Percentiles rank a stretch among this genome's conserved stretches.
Evolutionary conservation across 345 rosid genomes (phyloP).

Genomic region (Turnera subulata): DNA sequence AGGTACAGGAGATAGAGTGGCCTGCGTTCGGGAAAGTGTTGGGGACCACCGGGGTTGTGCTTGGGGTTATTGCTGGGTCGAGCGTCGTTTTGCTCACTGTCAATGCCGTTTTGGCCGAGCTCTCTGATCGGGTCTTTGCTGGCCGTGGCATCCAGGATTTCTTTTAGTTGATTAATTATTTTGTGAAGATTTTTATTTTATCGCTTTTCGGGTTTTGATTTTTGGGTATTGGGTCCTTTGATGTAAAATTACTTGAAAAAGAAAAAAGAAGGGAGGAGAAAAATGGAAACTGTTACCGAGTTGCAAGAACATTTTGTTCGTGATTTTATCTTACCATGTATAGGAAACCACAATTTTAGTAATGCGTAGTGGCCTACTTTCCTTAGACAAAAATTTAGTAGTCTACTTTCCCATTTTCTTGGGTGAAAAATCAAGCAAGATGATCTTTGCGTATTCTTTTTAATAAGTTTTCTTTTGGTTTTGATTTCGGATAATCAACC

Average conservation of each 20-base stretch:
- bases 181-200: too few species aligned
- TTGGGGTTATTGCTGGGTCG: conserved; percentile 91
- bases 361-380: too few species aligned
- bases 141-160: conserved; percentile 89
- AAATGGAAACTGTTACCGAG: background rate
- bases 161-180: conserved; percentile 39
- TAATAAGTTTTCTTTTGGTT: too few species aligned
- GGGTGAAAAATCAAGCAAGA: too few species aligned
- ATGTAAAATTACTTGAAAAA: background rate
- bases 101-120: conserved; percentile 82
- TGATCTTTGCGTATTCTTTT: too few species aligned
- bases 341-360: too few species aligned
- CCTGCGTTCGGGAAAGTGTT: conserved; percentile 79
- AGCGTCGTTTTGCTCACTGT: conserved; percentile 84
- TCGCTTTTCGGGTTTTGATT: too few species aligned
- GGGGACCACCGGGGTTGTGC: conserved; percentile 82
- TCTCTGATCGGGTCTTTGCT: conserved; percentile 72
- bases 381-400: too few species aligned
- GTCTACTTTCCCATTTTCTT: too few species aligned
- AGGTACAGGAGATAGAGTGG: conserved; percentile 89
- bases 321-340: too few species aligned
- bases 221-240: background rate
- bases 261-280: background rate
- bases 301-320: too few species aligned
- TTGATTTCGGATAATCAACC: too few species aligned